Base-by-base conservation (phyloP, 2,329 filamentous ascomycete genomes). In the Penicillium sp. region DNA sequence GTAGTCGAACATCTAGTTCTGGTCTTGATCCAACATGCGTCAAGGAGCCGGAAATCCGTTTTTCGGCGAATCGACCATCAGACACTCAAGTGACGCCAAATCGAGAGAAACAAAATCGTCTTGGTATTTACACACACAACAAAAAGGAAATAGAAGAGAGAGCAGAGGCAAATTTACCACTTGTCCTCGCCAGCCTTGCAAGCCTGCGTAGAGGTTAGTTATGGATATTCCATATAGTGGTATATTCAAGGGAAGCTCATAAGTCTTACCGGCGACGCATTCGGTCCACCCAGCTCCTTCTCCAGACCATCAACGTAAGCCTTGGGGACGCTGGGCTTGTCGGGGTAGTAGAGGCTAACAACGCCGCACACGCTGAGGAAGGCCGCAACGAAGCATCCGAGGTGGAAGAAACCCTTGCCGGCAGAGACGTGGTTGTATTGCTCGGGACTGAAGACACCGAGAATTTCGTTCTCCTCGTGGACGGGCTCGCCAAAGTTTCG, bases 401-500 rank as follows among this genome's bases (percentile, higher is more conserved):
- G 76, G 78, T 91, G 87, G 58, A 87, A 69, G 35, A 87, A 72
- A 57, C 86, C 90, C 71, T 88, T 92, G 62, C 85, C 84, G 16
- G 93, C 81, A 49, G 84, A 88, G 70, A 86, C 84, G 82, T 95
- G 93, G 55, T 87, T 95, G 80, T 99, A 98, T 69, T 93, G 88
- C 75, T 95, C 87, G 2, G 91, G 87, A 50, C 90, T 89, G 78
- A 99, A 93, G 63, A 96, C 89, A 67, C 92, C 93, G 56, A 98
- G 82, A 56, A 92, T 84, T 75, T 99, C 96, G 77, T 97, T 90
- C 76, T 99, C 95, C 78, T 99, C 96, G 77, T 99, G 93, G 52
- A 96, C 87, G 13, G 93, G 91, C 78, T 99, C 96, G 77, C 93
- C 93, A 74, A 90, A 98, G 83, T 99, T 98, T 71, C 95, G 87